These are phyloP conservation scores for Aspergillus caelatus DNA, from an alignment of 2,329 filamentous ascomycete genomes.

Conservation along the genomic window DNA sequence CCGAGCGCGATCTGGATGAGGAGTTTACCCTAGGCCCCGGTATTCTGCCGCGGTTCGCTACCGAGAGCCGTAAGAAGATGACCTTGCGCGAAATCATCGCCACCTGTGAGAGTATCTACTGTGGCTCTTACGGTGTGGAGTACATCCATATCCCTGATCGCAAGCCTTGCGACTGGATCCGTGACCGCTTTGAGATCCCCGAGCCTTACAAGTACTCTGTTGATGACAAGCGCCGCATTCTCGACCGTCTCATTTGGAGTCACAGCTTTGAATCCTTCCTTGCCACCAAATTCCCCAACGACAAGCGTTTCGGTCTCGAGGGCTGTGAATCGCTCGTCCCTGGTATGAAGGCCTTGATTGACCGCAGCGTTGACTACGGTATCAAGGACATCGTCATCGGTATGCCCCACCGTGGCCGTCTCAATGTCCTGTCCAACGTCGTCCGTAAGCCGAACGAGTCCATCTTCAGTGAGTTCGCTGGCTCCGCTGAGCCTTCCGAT, in stretches of 20 bases:
- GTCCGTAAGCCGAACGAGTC: constrained; percentile 99
- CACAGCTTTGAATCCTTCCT: constrained; percentile 96
- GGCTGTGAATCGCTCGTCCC: constrained; percentile 96
- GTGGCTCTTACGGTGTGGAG: constrained; percentile 94
- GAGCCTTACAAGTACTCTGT: constrained; percentile 96
- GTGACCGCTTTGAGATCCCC: constrained; percentile 91
- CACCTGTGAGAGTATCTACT: constrained; percentile 94
- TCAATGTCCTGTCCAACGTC: constrained; percentile 97
- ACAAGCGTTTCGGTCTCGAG: constrained; percentile 98
- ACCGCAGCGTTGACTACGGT: constrained; percentile 96
- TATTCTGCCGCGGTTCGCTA: constrained; percentile 92
- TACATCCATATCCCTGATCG: constrained; percentile 99
- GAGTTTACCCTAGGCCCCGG: constrained; percentile 92
- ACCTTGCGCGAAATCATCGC: constrained; percentile 90
- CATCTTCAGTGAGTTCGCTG: constrained; percentile 98
- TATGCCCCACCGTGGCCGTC: constrained; percentile 97
- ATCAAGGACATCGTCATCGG: constrained; percentile 99
- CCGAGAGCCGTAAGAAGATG: constrained; percentile 90
- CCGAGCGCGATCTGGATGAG: constrained; percentile 87
- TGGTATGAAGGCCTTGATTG: constrained; percentile 98
- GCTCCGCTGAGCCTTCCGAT: constrained; percentile 81
- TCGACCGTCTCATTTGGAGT: constrained; percentile 97
- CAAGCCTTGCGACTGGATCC: constrained; percentile 97
- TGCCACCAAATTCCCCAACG: constrained; percentile 97
- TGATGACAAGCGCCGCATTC: constrained; percentile 95